A percentile compares a stretch with the other conserved stretches of the same genome.
These are phyloP conservation scores for Trichosanthes truncata DNA, from an alignment of 306 rosid genomes.

Conservation along the genomic window DNA sequence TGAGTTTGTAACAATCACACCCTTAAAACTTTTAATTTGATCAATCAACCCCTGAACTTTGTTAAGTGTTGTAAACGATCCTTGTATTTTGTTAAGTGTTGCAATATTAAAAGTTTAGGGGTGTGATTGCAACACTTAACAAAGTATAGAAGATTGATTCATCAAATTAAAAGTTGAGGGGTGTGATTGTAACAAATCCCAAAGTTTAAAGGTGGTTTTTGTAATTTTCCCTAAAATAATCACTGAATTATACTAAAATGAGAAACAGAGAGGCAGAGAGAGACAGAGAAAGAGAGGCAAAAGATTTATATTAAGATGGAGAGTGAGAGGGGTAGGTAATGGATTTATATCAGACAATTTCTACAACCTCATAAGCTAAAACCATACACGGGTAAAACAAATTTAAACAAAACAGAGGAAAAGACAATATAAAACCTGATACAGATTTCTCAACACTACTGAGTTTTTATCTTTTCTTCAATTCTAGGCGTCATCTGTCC, in stretches of 20 bases:
- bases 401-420: background rate
- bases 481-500: slow-evolving; percentile 46
- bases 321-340: background rate
- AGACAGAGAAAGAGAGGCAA: background rate
- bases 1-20: no score
- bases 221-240: background rate
- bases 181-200: no score
- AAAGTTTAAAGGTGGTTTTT: no score
- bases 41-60: no score
- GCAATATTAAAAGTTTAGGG: no score
- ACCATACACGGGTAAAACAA: background rate
- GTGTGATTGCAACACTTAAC: no score
- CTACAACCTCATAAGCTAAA: slow-evolving; percentile 4
- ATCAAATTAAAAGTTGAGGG: no score
- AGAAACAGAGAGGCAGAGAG: background rate
- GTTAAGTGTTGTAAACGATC: no score
- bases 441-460: slow-evolving; percentile 12
- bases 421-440: background rate
- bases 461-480: slow-evolving; percentile 4
- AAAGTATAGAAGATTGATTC: no score
- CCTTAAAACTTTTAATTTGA: no score
- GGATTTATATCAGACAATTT: background rate
- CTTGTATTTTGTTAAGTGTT: no score
- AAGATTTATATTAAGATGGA: background rate
- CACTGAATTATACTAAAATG: background rate